These are phyloP conservation scores for Dalechampia spathulata DNA, from an alignment of 441 rosid genomes.

Conservation along the genomic window DNA sequence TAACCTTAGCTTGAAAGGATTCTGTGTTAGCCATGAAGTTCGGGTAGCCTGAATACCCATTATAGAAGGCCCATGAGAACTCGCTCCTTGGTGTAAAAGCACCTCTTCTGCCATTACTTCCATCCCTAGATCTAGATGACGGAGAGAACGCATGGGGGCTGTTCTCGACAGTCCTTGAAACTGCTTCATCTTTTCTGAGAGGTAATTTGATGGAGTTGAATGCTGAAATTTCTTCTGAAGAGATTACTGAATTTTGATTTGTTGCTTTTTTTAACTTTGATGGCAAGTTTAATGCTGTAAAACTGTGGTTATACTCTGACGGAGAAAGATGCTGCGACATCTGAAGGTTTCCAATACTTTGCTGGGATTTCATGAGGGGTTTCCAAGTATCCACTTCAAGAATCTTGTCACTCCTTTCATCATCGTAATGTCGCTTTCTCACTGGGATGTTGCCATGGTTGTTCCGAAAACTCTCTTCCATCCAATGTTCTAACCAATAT, in stretches of 20 bases:
- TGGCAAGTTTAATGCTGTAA: constrained; percentile 26
- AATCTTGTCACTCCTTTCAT: constrained; percentile 59
- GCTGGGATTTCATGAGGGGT: constrained; percentile 38
- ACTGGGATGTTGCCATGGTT: constrained; percentile 15
- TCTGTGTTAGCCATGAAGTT: constrained; percentile 90
- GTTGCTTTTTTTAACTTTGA: constrained; percentile 33
- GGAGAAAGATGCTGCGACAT: constrained; percentile 30
- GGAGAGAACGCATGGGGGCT: constrained; percentile 60
- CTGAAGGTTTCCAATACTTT: constrained; percentile 31
- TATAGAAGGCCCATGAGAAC: constrained; percentile 44
- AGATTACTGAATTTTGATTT: constrained; percentile 30
- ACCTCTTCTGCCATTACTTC: constrained; percentile 41
- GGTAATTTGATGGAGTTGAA: constrained; percentile 30
- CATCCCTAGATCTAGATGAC: constrained; percentile 44
- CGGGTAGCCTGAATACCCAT: constrained; percentile 61
- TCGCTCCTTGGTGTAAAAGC: constrained; percentile 70
- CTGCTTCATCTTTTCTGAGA: constrained; percentile 37
- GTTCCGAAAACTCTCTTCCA: constrained; percentile 48
- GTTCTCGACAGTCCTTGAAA: constrained; percentile 39
- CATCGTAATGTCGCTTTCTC: constrained; percentile 26
- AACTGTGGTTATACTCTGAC: constrained; percentile 29
- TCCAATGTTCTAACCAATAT: constrained; percentile 65
- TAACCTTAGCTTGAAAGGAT: constrained; percentile 66
- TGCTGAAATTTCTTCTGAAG: constrained; percentile 39
- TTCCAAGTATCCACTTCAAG: constrained; percentile 70